phyloP scores from a whole-genome alignment of 345 rosid species.

The Noccaea bulbosa region DNA sequence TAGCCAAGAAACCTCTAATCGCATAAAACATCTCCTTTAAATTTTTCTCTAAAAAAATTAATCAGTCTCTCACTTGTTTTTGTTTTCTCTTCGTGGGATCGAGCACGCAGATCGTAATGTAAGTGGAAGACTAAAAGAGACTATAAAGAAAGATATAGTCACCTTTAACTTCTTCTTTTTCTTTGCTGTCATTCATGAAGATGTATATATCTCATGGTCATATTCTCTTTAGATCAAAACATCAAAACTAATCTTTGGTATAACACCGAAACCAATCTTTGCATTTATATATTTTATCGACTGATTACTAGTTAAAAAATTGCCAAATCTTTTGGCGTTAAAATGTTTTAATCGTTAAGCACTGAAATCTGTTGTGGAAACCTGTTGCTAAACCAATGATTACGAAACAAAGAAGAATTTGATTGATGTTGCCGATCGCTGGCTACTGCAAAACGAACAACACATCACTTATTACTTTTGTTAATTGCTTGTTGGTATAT shows the following conservation, averaged over 20 bases:
- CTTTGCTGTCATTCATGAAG: slow-evolving; percentile 23
- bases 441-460: not conserved
- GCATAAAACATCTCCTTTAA: not conserved
- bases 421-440: not conserved
- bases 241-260: too few species aligned
- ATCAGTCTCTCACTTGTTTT: slow-evolving; percentile 11
- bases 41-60: not conserved
- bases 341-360: too few species aligned
- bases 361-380: not conserved
- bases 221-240: not conserved
- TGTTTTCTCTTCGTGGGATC: slow-evolving; percentile 12
- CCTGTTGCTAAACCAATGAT: not conserved
- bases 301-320: not conserved
- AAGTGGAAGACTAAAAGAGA: slow-evolving; percentile 37
- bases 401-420: not conserved
- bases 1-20: slow-evolving; percentile 27
- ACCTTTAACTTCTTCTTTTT: slow-evolving; percentile 24
- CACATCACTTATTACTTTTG: not conserved
- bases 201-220: slow-evolving; percentile 11
- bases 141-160: slow-evolving; percentile 5
- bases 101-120: slow-evolving; percentile 15
- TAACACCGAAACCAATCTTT: too few species aligned
- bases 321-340: too few species aligned
- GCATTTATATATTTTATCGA: not conserved
- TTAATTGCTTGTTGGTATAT: not conserved